Percentiles rank a stretch among this genome's conserved stretches.
Conservation (phyloP, 2,329 filamentous ascomycete species). For the Chaetothyriales sp. region DNA sequence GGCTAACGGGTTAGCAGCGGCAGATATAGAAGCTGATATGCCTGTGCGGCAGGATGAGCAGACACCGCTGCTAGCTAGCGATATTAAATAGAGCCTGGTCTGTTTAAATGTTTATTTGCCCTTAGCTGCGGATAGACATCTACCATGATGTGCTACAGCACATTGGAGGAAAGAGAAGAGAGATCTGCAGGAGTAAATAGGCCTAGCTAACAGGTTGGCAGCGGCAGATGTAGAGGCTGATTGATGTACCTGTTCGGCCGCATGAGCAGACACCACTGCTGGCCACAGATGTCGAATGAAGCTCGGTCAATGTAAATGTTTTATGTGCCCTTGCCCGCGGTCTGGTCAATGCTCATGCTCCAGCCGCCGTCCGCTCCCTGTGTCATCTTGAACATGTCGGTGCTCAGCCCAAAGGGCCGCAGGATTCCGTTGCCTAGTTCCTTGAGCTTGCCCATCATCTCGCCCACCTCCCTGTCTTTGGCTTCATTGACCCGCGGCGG, state of each 20-base stretch:
- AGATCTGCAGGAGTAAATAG: slow-evolving; percentile 9
- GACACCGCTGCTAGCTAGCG: slow-evolving; percentile 14
- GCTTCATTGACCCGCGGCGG: slow-evolving; percentile 60
- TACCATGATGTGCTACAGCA: slow-evolving; percentile 42
- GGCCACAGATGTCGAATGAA: slow-evolving; percentile 2
- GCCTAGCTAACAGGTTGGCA: slow-evolving; percentile 2
- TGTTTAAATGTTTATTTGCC: neutral
- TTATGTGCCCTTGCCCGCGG: slow-evolving; percentile 1
- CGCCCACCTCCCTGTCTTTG: slow-evolving; percentile 74
- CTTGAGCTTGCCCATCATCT: slow-evolving; percentile 97
- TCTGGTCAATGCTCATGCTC: slow-evolving; percentile 65
- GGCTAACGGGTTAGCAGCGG: slow-evolving; percentile 3
- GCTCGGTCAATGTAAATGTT: no score
- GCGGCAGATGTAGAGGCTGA: slow-evolving; percentile 2
- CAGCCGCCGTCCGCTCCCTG: slow-evolving; percentile 89
- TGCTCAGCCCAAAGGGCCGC: slow-evolving; percentile 85
- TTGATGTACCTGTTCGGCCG: neutral
- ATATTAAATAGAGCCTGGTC: neutral
- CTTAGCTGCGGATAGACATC: slow-evolving; percentile 50
- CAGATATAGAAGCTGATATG: neutral
- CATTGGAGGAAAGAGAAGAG: slow-evolving; percentile 10
- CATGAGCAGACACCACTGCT: slow-evolving; percentile 18
- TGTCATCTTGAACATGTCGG: slow-evolving; percentile 86
- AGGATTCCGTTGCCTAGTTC: slow-evolving; percentile 81
- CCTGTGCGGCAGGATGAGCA: slow-evolving; percentile 8